A percentile compares a stretch with the other conserved stretches of the same genome.
phyloP scores from a whole-genome alignment of 2,329 filamentous ascomycete genomes.

The Botrytis paeoniae region DNA sequence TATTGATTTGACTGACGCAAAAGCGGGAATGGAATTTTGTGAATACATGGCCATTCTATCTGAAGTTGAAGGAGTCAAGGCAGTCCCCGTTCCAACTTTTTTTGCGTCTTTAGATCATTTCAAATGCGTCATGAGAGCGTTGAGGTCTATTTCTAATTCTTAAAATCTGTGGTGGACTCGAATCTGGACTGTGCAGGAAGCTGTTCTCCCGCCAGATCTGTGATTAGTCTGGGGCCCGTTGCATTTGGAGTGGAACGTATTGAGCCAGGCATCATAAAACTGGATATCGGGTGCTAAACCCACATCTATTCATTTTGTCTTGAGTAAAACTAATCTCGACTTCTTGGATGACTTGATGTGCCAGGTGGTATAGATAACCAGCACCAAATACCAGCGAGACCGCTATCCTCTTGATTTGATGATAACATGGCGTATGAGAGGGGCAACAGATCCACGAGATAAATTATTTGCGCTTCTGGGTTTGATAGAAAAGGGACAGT shows the following conservation, averaged over 20 bases:
- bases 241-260: neutral
- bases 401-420: neutral
- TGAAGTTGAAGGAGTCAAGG: neutral
- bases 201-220: neutral
- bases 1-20: no score
- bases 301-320: neutral
- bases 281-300: neutral
- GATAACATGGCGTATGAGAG: neutral
- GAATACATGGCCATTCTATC: neutral
- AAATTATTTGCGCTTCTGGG: neutral
- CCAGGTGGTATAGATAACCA: neutral
- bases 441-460: neutral
- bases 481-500: neutral
- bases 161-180: neutral
- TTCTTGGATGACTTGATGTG: neutral
- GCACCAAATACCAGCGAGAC: neutral
- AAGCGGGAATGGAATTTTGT: neutral
- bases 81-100: neutral
- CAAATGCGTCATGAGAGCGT: neutral
- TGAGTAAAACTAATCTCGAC: neutral
- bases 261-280: neutral
- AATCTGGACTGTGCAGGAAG: neutral
- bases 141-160: neutral
- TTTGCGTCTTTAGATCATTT: neutral
- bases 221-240: neutral